Percentiles rank a stretch among this genome's conserved stretches.
Evolutionary conservation across 2,329 filamentous ascomycete genomes (phyloP).

Genomic region (Hymenotorrendiella dingleyae): DNA sequence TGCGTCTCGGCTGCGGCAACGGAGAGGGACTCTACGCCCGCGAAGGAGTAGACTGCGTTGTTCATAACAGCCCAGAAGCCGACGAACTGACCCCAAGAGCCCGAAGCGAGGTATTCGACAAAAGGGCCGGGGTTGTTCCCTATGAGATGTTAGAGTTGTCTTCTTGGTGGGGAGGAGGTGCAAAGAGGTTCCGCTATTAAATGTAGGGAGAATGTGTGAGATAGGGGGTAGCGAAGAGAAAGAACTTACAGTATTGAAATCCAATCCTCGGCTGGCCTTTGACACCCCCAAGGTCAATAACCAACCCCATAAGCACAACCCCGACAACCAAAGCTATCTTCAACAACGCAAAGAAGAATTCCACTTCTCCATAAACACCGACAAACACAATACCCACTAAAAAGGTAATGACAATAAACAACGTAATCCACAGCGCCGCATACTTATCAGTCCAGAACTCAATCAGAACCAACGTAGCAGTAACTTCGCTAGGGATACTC

Average conservation of each 20-base stretch:
- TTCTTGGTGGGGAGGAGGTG: no score
- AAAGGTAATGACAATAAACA: slow-evolving; percentile 34
- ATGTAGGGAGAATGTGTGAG: no score
- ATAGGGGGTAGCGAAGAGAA: no score
- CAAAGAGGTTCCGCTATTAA: no score
- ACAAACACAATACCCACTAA: slow-evolving; percentile 33
- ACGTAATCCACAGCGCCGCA: slow-evolving; percentile 36
- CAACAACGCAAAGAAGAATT: slow-evolving; percentile 46
- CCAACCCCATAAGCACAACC: slow-evolving; percentile 48
- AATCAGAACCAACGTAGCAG: slow-evolving; percentile 56
- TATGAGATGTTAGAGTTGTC: no score
- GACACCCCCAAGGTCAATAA: slow-evolving; percentile 47
- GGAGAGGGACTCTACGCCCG: slow-evolving; percentile 45
- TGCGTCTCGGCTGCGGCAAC: slow-evolving; percentile 50
- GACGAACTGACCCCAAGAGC: slow-evolving; percentile 55
- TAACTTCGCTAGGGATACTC: slow-evolving; percentile 45
- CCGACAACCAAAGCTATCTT: slow-evolving; percentile 57
- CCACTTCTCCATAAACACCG: slow-evolving; percentile 43
- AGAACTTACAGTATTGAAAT: slow-evolving; percentile 44
- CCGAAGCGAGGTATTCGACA: slow-evolving; percentile 56
- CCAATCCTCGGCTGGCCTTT: slow-evolving; percentile 53
- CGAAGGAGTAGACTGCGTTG: slow-evolving; percentile 41
- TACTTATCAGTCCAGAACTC: slow-evolving; percentile 57
- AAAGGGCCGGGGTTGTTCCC: slow-evolving; percentile 56
- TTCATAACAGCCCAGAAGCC: slow-evolving; percentile 38